A percentile compares a stretch with the other conserved stretches of the same genome.
phyloP scores from a whole-genome alignment of 2,329 filamentous ascomycete genomes.

The Aureobasidium vineae region DNA sequence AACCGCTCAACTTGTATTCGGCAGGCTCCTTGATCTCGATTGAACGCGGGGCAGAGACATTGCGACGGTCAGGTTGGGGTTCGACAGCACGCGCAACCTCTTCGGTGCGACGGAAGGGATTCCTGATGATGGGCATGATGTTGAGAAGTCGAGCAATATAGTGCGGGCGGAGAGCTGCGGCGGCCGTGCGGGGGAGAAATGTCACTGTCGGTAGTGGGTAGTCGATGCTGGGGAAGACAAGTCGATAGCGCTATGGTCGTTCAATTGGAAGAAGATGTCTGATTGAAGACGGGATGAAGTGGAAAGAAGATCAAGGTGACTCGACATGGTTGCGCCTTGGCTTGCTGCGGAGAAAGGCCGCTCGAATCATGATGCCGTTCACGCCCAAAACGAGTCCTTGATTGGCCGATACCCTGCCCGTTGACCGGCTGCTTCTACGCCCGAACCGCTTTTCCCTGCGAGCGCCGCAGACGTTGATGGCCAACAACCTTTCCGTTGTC shows the following conservation, averaged over 20 bases:
- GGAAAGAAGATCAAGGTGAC: slow-evolving; percentile 7
- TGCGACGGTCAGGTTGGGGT: slow-evolving; percentile 26
- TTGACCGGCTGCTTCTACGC: not conserved
- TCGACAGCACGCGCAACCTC: slow-evolving; percentile 40
- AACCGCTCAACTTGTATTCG: slow-evolving; percentile 56
- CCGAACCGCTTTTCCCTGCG: slow-evolving; percentile 3
- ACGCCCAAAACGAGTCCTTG: not conserved
- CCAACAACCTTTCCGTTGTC: slow-evolving; percentile 8
- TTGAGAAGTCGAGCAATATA: slow-evolving; percentile 23
- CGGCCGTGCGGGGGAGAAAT: not conserved
- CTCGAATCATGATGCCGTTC: slow-evolving; percentile 11
- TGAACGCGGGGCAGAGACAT: slow-evolving; percentile 38
- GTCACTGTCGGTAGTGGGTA: slow-evolving; percentile 1
- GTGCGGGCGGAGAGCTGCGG: not conserved
- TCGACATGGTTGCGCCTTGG: not conserved
- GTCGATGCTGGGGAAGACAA: not conserved
- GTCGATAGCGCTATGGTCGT: not conserved
- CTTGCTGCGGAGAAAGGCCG: slow-evolving; percentile 11
- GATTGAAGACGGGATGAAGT: slow-evolving; percentile 10
- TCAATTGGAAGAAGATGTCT: not conserved
- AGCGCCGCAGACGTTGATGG: slow-evolving; percentile 7
- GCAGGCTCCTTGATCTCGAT: slow-evolving; percentile 47
- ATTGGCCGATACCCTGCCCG: not conserved
- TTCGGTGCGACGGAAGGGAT: slow-evolving; percentile 42
- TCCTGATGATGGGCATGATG: slow-evolving; percentile 42